A percentile compares a stretch with the other conserved stretches of the same genome.
phyloP scores from a whole-genome alignment of 371 early-diverging fungal genomes.

The Actinomortierella ambigua region DNA sequence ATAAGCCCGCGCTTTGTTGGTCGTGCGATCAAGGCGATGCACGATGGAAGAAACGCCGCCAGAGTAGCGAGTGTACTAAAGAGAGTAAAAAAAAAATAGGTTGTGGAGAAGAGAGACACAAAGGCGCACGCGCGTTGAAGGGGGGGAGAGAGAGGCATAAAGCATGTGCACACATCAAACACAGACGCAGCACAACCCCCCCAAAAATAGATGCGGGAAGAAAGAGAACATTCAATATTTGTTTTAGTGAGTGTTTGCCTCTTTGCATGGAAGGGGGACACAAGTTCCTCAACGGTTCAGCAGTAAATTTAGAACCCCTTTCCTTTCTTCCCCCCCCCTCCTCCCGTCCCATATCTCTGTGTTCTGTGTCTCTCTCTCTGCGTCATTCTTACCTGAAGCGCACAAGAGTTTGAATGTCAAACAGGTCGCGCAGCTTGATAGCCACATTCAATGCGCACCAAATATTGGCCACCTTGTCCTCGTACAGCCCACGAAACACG shows the following conservation, averaged over 20 bases:
- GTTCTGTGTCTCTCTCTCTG: neutral
- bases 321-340: too few relatives aligned
- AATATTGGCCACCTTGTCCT: conserved; percentile 96
- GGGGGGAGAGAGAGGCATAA: too few relatives aligned
- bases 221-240: too few relatives aligned
- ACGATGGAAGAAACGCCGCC: conserved; percentile 70
- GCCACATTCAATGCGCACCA: conserved; percentile 93
- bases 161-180: too few relatives aligned
- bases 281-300: too few relatives aligned
- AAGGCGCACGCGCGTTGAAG: too few relatives aligned
- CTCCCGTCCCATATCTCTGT: too few relatives aligned
- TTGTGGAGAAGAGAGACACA: neutral
- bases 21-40: conserved; percentile 57
- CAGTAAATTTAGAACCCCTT: too few relatives aligned
- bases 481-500: conserved; percentile 91
- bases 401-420: conserved; percentile 64
- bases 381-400: conserved; percentile 61
- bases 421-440: conserved; percentile 77
- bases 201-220: too few relatives aligned
- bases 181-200: too few relatives aligned
- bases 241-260: too few relatives aligned
- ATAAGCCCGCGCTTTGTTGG: conserved; percentile 62
- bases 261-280: too few relatives aligned
- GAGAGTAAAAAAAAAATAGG: neutral
- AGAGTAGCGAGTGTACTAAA: conserved; percentile 71